Base-by-base conservation (phyloP, 192 early-diverging fungal genomes). In the Rhizoclosmatium sp. region DNA sequence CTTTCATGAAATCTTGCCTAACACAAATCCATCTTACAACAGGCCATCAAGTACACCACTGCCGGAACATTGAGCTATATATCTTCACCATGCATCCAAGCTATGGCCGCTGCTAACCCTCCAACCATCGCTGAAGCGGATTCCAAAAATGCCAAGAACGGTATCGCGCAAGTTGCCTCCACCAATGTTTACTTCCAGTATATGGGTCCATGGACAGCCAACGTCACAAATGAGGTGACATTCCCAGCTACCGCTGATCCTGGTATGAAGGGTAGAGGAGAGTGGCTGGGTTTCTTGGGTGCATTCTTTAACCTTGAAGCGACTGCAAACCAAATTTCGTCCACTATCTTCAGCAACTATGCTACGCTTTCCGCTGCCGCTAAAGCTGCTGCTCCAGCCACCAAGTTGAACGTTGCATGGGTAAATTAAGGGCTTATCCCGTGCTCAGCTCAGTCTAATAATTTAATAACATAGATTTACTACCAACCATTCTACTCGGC, bases 281-380 rank as follows among this genome's bases (percentile, higher is more conserved):
- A 47, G 45, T 69, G 48, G 51, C 56, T 65, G 10, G 59, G 51
- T 16, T 69, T 40, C 9, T 5, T 75, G 21, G 69, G 85, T 9
- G 80, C 87, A 19, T 92, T 92, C 81, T 93, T 87, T 84, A 92
- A 93, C 80, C 46, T 79, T 9, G 92, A 93, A 69, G 76, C 71
- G 31, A 19, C 21, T 23, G 88, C 90, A 31, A 91, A 88, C 68
- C 73, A 69, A 23, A 60, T 92, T 62, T 79, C 79, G 46, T 45
- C 60, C 3, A 10, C 79, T 2, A 91, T 93, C 60, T 84, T 80
- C 56, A 62, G 81, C 69, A 93, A 93, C 82, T 93, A 92, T 78
- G 83, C 86, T 68, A 83, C 85, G 76, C 80, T 90, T 56, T n/a
- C 66, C 46, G 42, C 72, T 45, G 75, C 45, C 62, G 82, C 78